Percentiles rank a stretch among this genome's conserved stretches.
phyloP scores from a whole-genome alignment of 1,284 basidiomycete species.

The Flammula alnicola region DNA sequence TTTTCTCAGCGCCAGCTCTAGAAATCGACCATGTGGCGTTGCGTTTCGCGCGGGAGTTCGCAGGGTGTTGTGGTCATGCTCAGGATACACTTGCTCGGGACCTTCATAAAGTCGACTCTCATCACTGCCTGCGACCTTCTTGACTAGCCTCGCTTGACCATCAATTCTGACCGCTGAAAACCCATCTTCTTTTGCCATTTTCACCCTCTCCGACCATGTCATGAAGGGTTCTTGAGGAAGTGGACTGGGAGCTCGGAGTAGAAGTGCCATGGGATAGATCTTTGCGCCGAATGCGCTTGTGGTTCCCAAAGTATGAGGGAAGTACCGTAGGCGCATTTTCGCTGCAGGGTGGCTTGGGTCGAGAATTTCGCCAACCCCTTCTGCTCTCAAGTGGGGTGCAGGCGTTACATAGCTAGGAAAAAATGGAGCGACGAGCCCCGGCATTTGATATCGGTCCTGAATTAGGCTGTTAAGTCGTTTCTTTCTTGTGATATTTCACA shows the following conservation, averaged over 20 bases:
- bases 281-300: slow-evolving; percentile 26
- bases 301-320: slow-evolving; percentile 21
- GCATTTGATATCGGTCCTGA: slow-evolving; percentile 25
- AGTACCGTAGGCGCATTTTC: slow-evolving; percentile 19
- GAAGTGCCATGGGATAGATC: slow-evolving; percentile 36
- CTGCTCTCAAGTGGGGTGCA: neutral
- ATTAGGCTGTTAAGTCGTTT: neutral
- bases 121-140: neutral
- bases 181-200: slow-evolving; percentile 16
- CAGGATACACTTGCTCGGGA: slow-evolving; percentile 15
- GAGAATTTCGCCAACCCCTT: slow-evolving; percentile 14
- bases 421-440: slow-evolving; percentile 19
- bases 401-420: slow-evolving; percentile 3
- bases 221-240: slow-evolving; percentile 23
- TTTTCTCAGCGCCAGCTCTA: slow-evolving; percentile 25
- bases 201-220: slow-evolving; percentile 33
- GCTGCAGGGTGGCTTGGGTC: slow-evolving; percentile 38
- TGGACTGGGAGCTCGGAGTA: slow-evolving; percentile 18
- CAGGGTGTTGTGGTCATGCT: slow-evolving; percentile 18
- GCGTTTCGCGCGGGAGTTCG: slow-evolving; percentile 16
- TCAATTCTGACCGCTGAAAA: slow-evolving; percentile 8
- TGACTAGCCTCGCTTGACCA: slow-evolving; percentile 1
- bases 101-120: neutral
- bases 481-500: neutral
- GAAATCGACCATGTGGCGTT: slow-evolving; percentile 8